Evolutionary conservation across 768 basidiomycete genomes (phyloP).

Genomic region (Termitomyces sp.): DNA sequence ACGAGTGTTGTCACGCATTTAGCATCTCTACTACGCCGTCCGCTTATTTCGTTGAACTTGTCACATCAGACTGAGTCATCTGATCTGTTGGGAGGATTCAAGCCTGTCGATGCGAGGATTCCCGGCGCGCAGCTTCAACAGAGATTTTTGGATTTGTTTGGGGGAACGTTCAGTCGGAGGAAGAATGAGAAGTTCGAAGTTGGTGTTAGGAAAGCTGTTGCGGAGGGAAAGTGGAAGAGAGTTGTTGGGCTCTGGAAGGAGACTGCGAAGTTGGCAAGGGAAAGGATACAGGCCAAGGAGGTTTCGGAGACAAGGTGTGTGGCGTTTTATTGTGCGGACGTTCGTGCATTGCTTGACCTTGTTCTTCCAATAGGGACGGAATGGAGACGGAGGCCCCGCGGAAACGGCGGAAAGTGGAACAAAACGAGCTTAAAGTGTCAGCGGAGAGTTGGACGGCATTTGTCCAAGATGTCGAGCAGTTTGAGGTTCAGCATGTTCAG

Average conservation of each 20-base stretch:
- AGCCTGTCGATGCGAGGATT: conserved; percentile 86
- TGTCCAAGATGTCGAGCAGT: conserved; percentile 57
- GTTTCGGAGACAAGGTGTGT: conserved; percentile 19
- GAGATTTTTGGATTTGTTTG: conserved; percentile 76
- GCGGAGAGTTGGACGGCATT: conserved; percentile 10
- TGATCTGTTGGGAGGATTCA: conserved; percentile 92
- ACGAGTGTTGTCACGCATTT: conserved; percentile 89
- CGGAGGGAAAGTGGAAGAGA: conserved; percentile 81
- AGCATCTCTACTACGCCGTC: conserved; percentile 67
- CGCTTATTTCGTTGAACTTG: conserved; percentile 85
- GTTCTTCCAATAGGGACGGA: conserved; percentile 16
- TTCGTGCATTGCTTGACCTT: neutral
- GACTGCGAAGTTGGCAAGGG: conserved; percentile 60
- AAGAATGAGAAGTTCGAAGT: conserved; percentile 86
- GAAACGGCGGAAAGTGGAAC: conserved; percentile 12
- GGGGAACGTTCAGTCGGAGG: conserved; percentile 80
- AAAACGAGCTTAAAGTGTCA: conserved; percentile 10
- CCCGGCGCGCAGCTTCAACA: conserved; percentile 68
- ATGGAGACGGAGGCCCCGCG: conserved; percentile 21
- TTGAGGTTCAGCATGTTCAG: conserved; percentile 85
- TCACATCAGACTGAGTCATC: conserved; percentile 96
- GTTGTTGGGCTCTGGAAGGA: conserved; percentile 82
- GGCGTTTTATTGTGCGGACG: conserved; percentile 1
- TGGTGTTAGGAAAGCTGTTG: conserved; percentile 74
- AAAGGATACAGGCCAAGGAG: conserved; percentile 42